Base-by-base conservation (phyloP, 2,329 filamentous ascomycete species). In the Cladosporium cucumerinum region DNA sequence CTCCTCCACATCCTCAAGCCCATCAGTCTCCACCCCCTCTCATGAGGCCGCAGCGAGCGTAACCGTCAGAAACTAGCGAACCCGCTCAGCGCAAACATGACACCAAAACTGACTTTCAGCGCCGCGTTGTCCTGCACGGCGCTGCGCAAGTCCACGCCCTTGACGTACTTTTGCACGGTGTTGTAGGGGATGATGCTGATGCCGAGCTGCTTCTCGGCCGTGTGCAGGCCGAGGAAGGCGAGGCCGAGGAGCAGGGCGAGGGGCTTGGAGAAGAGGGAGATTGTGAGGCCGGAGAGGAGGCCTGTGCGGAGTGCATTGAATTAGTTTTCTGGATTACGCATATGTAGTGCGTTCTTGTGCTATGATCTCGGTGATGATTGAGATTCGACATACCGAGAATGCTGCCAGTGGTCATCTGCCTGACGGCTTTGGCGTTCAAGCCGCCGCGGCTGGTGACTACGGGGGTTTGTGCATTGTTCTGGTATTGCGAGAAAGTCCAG, bases 191-290 rank as follows among this genome's bases (percentile, higher is more conserved):
- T 73, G 18, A 86, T 66, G 67, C 82, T 79, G 60, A 86, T 81
- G 28, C 83, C 83, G 23, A 62, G 60, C 61, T 82, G 78, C 32
- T 76, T 80, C 70, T 85, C 82, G 51, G 83, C 78, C 65, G 79
- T 81, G 79, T 91, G 86, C 18, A 89, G 72, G 32, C 85, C 81
- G 16, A 90, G 79, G 26, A 91, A 84, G 11, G 87, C 77, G 14
- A 91, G 72, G 0, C 90, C 89, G 23, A 90, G 78, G 23, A 93
- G 75, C 18, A 93, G 72, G 1, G 89, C 88, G 57, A 93, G 78
- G 1, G 88, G 86, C 73, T 86, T 86, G 10, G 89, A 92, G 75
- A 93, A 92, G 18, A 89, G 80, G 65, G 87, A 87, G 28, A 93
- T 82, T 0, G 88, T 78, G 34, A 93, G 71, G 1, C 89, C 89